Conservation (phyloP, 306 rosid genomes). For the Casuarina equisetifolia region DNA sequence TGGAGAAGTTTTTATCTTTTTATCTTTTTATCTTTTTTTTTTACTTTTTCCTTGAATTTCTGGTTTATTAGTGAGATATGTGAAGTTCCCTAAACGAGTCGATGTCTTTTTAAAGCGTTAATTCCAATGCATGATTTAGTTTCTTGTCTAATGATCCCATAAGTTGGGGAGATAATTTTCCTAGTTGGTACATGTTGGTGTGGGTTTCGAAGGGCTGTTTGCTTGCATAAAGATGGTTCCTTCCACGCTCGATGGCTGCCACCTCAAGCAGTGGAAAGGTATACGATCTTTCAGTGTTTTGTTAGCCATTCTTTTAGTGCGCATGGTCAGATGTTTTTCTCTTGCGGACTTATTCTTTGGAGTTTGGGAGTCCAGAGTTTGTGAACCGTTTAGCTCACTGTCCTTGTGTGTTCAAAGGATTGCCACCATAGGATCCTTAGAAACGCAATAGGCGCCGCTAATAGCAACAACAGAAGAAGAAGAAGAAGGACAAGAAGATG, state of each 20-base stretch:
- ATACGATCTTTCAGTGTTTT: slow-evolving; percentile 15
- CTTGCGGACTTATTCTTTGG: too few species aligned
- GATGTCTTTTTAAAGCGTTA: too few species aligned
- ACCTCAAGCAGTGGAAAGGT: slow-evolving; percentile 25
- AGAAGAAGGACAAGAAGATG: too few species aligned
- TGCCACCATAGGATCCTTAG: too few species aligned
- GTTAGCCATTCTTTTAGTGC: slow-evolving; percentile 19
- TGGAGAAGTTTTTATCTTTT: too few species aligned
- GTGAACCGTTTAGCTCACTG: too few species aligned
- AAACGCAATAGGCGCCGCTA: not conserved
- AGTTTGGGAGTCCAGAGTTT: too few species aligned
- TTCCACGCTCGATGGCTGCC: slow-evolving; percentile 19
- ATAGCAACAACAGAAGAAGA: not conserved
- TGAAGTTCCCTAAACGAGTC: not conserved
- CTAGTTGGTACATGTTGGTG: not conserved
- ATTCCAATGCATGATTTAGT: not conserved
- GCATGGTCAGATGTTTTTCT: too few species aligned
- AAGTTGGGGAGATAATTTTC: slow-evolving; percentile 19
- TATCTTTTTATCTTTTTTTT: not conserved
- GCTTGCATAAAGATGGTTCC: not conserved
- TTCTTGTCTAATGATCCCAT: not conserved
- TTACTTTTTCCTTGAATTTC: not conserved
- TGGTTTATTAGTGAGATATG: not conserved
- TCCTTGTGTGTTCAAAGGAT: too few species aligned
- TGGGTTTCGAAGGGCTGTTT: slow-evolving; percentile 14